These are phyloP conservation scores for Arachis stenosperma DNA, from an alignment of 306 rosid genomes.

Conservation along the genomic window DNA sequence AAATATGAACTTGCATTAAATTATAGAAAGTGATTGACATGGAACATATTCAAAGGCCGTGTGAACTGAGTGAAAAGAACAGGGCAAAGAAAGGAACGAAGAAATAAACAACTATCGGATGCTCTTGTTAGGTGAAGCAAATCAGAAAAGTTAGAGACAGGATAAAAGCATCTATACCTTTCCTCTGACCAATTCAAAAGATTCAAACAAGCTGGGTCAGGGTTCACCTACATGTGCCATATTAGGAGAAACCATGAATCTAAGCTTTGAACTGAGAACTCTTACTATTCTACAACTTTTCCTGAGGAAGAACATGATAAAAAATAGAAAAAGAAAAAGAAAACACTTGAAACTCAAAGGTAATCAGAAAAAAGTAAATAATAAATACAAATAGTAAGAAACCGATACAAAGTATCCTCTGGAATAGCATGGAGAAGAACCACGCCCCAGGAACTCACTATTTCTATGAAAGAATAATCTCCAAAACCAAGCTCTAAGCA, in stretches of 20 bases:
- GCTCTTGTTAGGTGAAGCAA: not conserved
- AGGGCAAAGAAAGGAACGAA: not conserved
- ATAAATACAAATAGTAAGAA: constrained; percentile 43
- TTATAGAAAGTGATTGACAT: constrained; percentile 11
- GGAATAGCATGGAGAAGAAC: constrained; percentile 40
- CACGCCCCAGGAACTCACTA: constrained; percentile 44
- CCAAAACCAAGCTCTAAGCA: constrained; percentile 40
- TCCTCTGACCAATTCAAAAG: constrained; percentile 7
- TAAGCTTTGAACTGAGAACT: constrained; percentile 4
- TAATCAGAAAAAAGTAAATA: constrained; percentile 28
- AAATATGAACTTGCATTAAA: not conserved
- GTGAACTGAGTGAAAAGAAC: not conserved
- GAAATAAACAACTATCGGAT: too few relatives aligned
- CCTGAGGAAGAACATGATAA: not conserved
- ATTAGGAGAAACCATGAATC: constrained; percentile 22
- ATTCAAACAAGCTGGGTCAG: constrained; percentile 22
- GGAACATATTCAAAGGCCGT: not conserved
- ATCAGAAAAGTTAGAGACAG: not conserved
- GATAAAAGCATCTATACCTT: not conserved
- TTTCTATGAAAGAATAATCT: constrained; percentile 54
- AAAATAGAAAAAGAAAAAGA: not conserved
- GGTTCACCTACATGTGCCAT: constrained; percentile 13
- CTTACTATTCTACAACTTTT: constrained; percentile 17
- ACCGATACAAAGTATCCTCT: constrained; percentile 48
- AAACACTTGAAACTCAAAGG: constrained; percentile 20